Evolutionary conservation across 2,329 filamentous ascomycete species (phyloP).

Genomic region (Xylariaceae sp.): DNA sequence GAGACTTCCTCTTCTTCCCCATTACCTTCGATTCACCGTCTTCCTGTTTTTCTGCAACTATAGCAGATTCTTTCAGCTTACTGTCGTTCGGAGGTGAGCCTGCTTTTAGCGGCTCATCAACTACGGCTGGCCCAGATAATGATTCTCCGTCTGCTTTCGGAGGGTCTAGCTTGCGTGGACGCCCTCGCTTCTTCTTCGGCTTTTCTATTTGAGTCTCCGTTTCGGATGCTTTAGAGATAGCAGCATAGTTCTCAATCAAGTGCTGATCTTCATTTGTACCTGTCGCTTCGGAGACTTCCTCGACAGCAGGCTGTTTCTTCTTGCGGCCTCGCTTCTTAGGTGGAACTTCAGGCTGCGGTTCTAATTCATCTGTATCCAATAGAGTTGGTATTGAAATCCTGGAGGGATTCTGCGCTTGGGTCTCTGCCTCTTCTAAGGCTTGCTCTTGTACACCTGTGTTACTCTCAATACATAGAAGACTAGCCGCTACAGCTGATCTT

Average conservation of each 20-base stretch:
- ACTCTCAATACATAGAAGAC: slow-evolving; percentile 6
- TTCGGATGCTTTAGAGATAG: slow-evolving; percentile 17
- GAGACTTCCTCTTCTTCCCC: slow-evolving; percentile 14
- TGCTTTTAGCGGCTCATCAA: slow-evolving; percentile 1
- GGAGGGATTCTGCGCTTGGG: slow-evolving; percentile 1
- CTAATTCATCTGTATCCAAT: slow-evolving; percentile 12
- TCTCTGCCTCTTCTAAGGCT: neutral
- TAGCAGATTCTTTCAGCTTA: slow-evolving; percentile 2
- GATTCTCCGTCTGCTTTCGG: slow-evolving; percentile 20
- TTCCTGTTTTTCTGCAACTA: slow-evolving; percentile 6
- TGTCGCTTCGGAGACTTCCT: slow-evolving; percentile 8
- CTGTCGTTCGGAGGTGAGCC: slow-evolving; percentile 8
- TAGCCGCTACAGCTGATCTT: slow-evolving; percentile 17
- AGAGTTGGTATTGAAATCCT: neutral
- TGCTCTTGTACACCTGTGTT: neutral
- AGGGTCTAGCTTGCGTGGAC: slow-evolving; percentile 38
- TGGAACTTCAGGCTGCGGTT: slow-evolving; percentile 19
- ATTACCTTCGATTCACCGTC: slow-evolving; percentile 15
- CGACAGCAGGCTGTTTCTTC: slow-evolving; percentile 35
- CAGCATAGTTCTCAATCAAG: neutral
- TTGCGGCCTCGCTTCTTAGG: slow-evolving; percentile 42
- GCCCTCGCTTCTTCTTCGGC: slow-evolving; percentile 41
- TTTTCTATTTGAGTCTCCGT: slow-evolving; percentile 29
- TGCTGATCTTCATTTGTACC: slow-evolving; percentile 13
- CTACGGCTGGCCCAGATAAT: slow-evolving; percentile 2